A percentile compares a stretch with the other conserved stretches of the same genome.
These are phyloP conservation scores for Mycena citricolor DNA, from an alignment of 1,284 basidiomycete genomes.

Conservation along the genomic window DNA sequence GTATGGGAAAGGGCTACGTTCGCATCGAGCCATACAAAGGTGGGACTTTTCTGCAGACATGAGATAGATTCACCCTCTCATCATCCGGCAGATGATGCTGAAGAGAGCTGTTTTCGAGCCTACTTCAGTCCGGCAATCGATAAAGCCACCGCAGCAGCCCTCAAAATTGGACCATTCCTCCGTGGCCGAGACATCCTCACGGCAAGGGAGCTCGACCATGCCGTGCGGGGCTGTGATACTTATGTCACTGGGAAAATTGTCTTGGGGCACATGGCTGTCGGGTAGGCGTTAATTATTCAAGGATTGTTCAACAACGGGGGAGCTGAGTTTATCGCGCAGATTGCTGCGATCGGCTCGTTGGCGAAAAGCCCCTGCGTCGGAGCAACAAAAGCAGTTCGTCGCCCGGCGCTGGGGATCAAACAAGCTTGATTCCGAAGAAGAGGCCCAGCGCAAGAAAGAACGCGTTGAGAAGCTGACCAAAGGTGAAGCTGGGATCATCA, in stretches of 20 bases:
- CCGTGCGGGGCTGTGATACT: conserved; percentile 68
- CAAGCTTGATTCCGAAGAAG: conserved; percentile 8
- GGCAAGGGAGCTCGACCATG: conserved; percentile 53
- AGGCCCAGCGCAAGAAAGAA: conserved; percentile 24
- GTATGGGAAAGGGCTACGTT: conserved; percentile 74
- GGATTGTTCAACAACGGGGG: conserved; percentile 22
- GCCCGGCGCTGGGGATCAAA: conserved; percentile 52
- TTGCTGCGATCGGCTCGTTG: conserved; percentile 70
- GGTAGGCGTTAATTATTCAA: conserved; percentile 37
- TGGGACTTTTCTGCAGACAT: conserved; percentile 26
- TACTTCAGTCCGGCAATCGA: conserved; percentile 57
- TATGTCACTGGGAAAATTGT: conserved; percentile 45
- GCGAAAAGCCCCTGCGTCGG: conserved; percentile 67
- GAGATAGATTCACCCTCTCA: conserved; percentile 5
- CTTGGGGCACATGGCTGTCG: conserved; percentile 34
- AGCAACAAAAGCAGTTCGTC: conserved; percentile 65
- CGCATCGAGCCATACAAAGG: conserved; percentile 55
- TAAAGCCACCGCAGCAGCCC: conserved; percentile 40
- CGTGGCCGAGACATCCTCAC: conserved; percentile 54
- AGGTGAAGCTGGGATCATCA: conserved; percentile 77
- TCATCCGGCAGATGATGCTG: conserved; percentile 27
- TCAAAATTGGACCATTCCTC: conserved; percentile 56
- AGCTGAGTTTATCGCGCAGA: conserved; percentile 43
- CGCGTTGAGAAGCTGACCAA: conserved; percentile 57
- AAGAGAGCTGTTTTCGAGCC: conserved; percentile 40